Conservation (phyloP, 148 eudicot species). For the Persicaria tinctoria region DNA sequence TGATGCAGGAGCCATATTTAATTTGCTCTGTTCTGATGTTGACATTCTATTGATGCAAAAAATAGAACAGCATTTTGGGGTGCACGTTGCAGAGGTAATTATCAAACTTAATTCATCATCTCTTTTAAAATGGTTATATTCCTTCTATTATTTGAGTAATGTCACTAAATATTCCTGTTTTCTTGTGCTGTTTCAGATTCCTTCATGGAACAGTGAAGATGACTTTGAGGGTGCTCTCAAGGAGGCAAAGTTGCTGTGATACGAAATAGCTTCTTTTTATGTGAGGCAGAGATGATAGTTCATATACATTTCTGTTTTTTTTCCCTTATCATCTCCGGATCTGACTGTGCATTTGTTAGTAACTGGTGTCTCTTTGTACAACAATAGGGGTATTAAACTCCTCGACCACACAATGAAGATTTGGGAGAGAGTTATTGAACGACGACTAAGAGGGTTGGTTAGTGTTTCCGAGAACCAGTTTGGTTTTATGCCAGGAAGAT, state of each 20-base stretch:
- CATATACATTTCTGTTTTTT: neutral
- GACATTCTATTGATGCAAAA: slow-evolving; percentile 53
- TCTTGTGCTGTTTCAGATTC: slow-evolving; percentile 33
- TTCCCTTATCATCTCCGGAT: neutral
- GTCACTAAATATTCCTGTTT: neutral
- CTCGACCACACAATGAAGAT: no score
- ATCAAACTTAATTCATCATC: neutral
- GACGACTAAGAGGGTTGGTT: no score
- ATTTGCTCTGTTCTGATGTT: slow-evolving; percentile 48
- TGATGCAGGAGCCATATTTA: slow-evolving; percentile 76
- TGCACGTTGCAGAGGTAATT: slow-evolving; percentile 47
- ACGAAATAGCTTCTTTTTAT: neutral
- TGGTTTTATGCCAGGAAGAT: no score
- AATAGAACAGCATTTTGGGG: slow-evolving; percentile 66
- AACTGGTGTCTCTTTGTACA: no score
- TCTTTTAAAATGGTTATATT: neutral
- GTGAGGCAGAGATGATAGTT: neutral
- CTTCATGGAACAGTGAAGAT: slow-evolving; percentile 38
- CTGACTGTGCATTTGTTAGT: neutral
- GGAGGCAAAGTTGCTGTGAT: slow-evolving; percentile 48
- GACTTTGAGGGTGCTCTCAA: slow-evolving; percentile 63
- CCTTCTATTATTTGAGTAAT: neutral
- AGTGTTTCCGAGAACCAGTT: no score
- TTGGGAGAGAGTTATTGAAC: no score
- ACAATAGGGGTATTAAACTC: no score